Evolutionary conservation across 2,329 filamentous ascomycete species (phyloP).

Genomic region (Pseudopithomyces maydicus): DNA sequence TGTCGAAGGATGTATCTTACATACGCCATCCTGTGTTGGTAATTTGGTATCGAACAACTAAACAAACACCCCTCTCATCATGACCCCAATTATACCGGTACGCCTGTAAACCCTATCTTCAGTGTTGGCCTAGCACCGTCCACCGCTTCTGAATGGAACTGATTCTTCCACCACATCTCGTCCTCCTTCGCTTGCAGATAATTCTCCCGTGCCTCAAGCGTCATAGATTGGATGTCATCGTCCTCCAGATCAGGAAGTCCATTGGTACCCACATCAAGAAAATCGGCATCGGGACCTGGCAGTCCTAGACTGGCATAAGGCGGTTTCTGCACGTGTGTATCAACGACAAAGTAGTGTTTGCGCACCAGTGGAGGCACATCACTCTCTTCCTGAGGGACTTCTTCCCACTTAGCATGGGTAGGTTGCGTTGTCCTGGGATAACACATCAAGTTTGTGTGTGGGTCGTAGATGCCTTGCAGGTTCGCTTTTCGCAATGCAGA

Average conservation of each 20-base stretch:
- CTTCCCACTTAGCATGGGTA: slow-evolving; percentile 82
- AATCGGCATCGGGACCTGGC: slow-evolving; percentile 62
- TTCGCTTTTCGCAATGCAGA: slow-evolving; percentile 71
- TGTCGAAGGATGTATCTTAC: slow-evolving; percentile 2
- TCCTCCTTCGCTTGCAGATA: slow-evolving; percentile 70
- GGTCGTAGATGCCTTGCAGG: slow-evolving; percentile 81
- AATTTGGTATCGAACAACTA: slow-evolving; percentile 11
- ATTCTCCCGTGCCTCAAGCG: slow-evolving; percentile 71
- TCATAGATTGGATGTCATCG: slow-evolving; percentile 69
- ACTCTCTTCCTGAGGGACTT: slow-evolving; percentile 57
- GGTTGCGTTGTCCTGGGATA: slow-evolving; percentile 89
- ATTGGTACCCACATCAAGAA: slow-evolving; percentile 53
- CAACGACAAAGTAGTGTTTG: slow-evolving; percentile 67
- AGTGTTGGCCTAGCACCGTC: slow-evolving; percentile 56
- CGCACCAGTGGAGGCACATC: slow-evolving; percentile 61
- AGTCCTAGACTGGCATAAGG: slow-evolving; percentile 62
- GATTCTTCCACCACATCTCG: slow-evolving; percentile 73
- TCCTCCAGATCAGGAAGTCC: slow-evolving; percentile 69
- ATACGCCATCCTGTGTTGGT: slow-evolving; percentile 7
- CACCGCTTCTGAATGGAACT: slow-evolving; percentile 72
- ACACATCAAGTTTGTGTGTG: slow-evolving; percentile 91
- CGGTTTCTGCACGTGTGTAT: slow-evolving; percentile 64
- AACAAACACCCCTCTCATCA: slow-evolving; percentile 9
- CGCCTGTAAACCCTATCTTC: slow-evolving; percentile 55
- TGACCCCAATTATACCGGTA: slow-evolving; percentile 48